Evolutionary conservation across 805 yeast species (phyloP).

Genomic region (Starmerella gropengiesseri): DNA sequence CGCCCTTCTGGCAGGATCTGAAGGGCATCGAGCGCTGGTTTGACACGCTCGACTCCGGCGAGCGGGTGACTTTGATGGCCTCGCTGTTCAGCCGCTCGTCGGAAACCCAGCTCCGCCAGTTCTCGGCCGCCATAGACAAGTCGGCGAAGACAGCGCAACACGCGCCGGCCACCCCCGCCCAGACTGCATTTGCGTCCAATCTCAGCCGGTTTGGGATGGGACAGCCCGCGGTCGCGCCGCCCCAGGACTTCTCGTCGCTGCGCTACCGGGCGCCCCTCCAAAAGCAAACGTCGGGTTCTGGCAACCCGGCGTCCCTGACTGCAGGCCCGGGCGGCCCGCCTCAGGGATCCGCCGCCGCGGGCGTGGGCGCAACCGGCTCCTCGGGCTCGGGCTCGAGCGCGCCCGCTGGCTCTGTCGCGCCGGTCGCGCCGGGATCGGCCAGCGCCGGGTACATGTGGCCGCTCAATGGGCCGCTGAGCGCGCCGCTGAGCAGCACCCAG

Average conservation of each 20-base stretch:
- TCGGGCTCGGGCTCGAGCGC: neutral
- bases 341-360: neutral
- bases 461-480: constrained; percentile 4
- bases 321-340: neutral
- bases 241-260: constrained; percentile 1
- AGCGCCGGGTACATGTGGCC: constrained; percentile 11
- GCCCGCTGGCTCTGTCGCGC: neutral
- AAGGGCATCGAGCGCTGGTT: constrained; percentile 34
- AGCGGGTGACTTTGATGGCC: constrained; percentile 32
- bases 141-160: constrained; percentile 6
- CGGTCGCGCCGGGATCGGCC: neutral
- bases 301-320: neutral
- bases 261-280: constrained; percentile 14
- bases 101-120: constrained; percentile 20
- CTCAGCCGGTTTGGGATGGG: constrained; percentile 20
- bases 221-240: constrained; percentile 1
- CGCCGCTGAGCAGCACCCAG: constrained; percentile 4
- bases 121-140: constrained; percentile 10
- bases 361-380: neutral
- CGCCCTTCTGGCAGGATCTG: constrained; percentile 20
- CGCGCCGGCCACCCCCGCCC: neutral
- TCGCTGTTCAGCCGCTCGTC: constrained; percentile 29
- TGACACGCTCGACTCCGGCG: constrained; percentile 30
- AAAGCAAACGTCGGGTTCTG: constrained; percentile 1
- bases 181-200: constrained; percentile 5